Conservation (phyloP, 768 basidiomycete genomes). For the Lentinula sp. region DNA sequence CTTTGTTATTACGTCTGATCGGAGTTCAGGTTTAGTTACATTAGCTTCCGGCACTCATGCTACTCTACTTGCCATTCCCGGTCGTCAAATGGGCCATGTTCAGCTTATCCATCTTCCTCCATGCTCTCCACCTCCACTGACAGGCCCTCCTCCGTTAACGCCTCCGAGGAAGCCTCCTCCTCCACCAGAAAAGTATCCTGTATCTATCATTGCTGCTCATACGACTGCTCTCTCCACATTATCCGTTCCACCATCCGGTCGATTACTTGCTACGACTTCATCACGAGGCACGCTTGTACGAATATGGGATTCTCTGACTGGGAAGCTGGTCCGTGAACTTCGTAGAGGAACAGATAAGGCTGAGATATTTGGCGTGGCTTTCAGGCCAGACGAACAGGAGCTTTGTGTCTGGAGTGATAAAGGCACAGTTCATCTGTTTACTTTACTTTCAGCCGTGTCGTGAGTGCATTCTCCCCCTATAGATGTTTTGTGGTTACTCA, state of each 20-base stretch:
- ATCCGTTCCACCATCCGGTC: slow-evolving; percentile 71
- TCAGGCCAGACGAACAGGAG: slow-evolving; percentile 80
- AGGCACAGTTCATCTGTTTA: slow-evolving; percentile 89
- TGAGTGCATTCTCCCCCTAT: slow-evolving; percentile 30
- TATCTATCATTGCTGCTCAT: slow-evolving; percentile 82
- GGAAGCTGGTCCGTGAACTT: slow-evolving; percentile 73
- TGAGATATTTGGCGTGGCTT: slow-evolving; percentile 85
- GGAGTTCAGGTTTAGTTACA: slow-evolving; percentile 57
- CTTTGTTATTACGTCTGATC: slow-evolving; percentile 2
- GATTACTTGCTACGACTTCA: slow-evolving; percentile 79
- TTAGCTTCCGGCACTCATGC: slow-evolving; percentile 74
- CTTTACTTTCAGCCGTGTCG: slow-evolving; percentile 62
- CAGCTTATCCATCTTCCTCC: slow-evolving; percentile 83
- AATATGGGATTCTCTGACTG: slow-evolving; percentile 74
- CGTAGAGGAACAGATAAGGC: slow-evolving; percentile 86
- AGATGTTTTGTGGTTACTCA: slow-evolving; percentile 1
- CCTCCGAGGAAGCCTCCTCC: slow-evolving; percentile 52
- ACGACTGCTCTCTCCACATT: slow-evolving; percentile 73
- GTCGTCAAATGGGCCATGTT: slow-evolving; percentile 82
- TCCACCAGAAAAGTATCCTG: slow-evolving; percentile 53
- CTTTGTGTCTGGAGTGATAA: slow-evolving; percentile 94
- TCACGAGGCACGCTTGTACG: slow-evolving; percentile 79
- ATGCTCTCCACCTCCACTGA: slow-evolving; percentile 54
- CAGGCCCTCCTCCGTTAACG: slow-evolving; percentile 48
- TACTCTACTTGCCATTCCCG: slow-evolving; percentile 81